Conservation (phyloP, 176 grass and related monocot genomes). For the Ensete ventricosum region DNA sequence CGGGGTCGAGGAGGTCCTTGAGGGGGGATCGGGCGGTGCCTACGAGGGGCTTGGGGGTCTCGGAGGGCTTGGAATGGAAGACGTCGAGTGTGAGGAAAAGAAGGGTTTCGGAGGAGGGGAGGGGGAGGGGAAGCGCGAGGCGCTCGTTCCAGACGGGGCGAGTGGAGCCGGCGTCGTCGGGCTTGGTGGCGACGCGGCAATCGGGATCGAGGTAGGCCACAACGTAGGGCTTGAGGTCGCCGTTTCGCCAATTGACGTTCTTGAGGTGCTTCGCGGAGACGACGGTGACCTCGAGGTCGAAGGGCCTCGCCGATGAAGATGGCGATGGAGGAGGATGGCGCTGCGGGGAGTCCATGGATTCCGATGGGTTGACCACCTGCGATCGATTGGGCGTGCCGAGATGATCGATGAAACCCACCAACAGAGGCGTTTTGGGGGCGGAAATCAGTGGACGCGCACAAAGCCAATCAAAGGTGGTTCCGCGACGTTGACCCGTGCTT, state of each 20-base stretch:
- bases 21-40: conserved; percentile 55
- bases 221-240: conserved; percentile 82
- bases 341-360: neutral
- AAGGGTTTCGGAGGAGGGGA: conserved; percentile 35
- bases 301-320: conserved; percentile 25
- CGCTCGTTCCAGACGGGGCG: conserved; percentile 94
- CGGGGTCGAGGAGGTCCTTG: conserved; percentile 52
- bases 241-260: conserved; percentile 97
- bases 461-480: neutral
- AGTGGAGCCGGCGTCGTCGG: conserved; percentile 76
- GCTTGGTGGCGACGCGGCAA: conserved; percentile 62
- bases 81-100: conserved; percentile 68
- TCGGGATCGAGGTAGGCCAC: conserved; percentile 77
- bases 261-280: conserved; percentile 91
- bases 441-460: neutral
- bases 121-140: conserved; percentile 46
- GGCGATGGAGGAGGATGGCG: conserved; percentile 12
- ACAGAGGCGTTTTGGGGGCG: too few species aligned
- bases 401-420: neutral
- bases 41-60: conserved; percentile 85
- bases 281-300: conserved; percentile 79
- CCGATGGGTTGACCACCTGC: neutral
- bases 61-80: conserved; percentile 96
- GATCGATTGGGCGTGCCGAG: neutral
- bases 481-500: neutral